Conservation (phyloP, 2,329 filamentous ascomycete species). For the Calonectria pseudoreteaudii region DNA sequence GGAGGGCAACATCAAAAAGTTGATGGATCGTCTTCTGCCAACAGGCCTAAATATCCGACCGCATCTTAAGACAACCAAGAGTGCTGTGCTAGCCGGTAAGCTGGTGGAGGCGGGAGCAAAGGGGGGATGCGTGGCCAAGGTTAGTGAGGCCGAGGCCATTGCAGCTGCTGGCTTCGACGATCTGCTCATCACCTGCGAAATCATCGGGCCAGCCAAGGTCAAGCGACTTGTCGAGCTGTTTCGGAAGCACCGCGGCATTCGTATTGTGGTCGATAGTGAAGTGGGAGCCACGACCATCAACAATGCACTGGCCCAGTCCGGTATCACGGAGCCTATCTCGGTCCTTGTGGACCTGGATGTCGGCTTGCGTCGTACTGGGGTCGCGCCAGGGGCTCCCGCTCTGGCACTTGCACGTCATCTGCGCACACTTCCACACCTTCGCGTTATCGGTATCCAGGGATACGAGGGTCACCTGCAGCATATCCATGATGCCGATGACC, state of each 20-base stretch:
- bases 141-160: conserved; percentile 34
- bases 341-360: conserved; percentile 35
- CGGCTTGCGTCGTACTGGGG: conserved; percentile 26
- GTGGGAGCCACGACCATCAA: conserved; percentile 28
- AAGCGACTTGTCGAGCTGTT: conserved; percentile 29
- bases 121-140: conserved; percentile 32
- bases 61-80: conserved; percentile 35
- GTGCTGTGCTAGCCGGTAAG: conserved; percentile 21
- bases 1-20: conserved; percentile 62
- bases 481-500: conserved; percentile 28
- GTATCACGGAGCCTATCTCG: conserved; percentile 4
- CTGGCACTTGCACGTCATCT: conserved; percentile 24
- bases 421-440: conserved; percentile 6
- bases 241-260: conserved; percentile 8
- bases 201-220: conserved; percentile 27
- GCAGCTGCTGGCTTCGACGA: conserved; percentile 30
- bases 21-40: conserved; percentile 58
- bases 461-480: conserved; percentile 36
- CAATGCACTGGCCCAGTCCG: conserved; percentile 10
- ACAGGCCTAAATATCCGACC: conserved; percentile 50
- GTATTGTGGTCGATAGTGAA: conserved; percentile 29
- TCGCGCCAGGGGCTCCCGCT: neutral
- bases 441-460: conserved; percentile 31
- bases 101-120: conserved; percentile 32
- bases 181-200: conserved; percentile 36